Evolutionary conservation across 306 rosid genomes (phyloP), one percentile per base, ranked within the genome.

Genomic region (Acacia confusa): DNA sequence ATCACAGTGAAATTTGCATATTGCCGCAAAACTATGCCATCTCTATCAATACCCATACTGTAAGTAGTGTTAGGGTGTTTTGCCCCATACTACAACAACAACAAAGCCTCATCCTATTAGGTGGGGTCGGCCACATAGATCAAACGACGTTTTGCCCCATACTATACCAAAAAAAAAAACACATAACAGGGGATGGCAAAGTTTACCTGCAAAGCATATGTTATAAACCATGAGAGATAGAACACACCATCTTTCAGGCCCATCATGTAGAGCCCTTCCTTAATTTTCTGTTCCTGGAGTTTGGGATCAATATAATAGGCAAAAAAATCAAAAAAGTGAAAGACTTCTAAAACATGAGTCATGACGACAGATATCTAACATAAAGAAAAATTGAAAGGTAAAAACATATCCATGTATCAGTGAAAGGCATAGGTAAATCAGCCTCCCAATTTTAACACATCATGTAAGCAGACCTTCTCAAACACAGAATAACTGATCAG

Each of bases 231-330:
- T 72, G 99, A 95, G 79, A 95, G 88, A 86, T 93, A 92, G 83
- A 93, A 95, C 78, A 95, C 86, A 65, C 94, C 92, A 79, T 93
- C 97, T 86, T 91, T 93, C 74, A 95, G 79, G 82, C 97, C 99
- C 99, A 95, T 95, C 99, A 95, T 95, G 92, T 93, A 91, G 76
- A 95, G 97, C 81, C 97, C 97, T 88, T 93, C 97, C 78, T 89
- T 95, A 87, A 95, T 95, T 89, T 93, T 95, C 80, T 91, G 92
- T 81, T 95, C 99, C 99, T 95, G 91, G 87, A 87, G 85, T 50
- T 82, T 81, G 16, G 34, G 61, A 68, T 77, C 70, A 77, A 76
- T 6, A 55, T 71, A 80, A 64, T 81, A 72, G 85, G 80, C 74
- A 64, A 72, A 43, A 53, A 81, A 83, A 64, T 74, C 50, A 44